Base-by-base conservation (phyloP, 345 rosid genomes). In the Lepidium africanum region DNA sequence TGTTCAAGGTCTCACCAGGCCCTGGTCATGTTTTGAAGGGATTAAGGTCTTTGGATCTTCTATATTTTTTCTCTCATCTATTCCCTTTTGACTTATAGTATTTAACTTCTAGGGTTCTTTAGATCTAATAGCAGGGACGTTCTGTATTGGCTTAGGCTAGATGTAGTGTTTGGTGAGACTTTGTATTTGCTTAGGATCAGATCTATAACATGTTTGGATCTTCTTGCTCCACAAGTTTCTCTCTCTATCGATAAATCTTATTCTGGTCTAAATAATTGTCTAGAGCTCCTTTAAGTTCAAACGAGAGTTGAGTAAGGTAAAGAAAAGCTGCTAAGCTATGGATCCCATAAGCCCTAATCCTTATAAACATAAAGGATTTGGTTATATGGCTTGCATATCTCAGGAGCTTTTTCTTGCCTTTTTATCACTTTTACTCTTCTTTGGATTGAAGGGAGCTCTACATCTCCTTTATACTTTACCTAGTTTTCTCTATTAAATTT, bases 371-470 rank as follows among this genome's bases (percentile, higher is more conserved):
- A 5, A 43, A 14, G 78, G 88, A 83, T 80, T 72, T 35, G 77
- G 96, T 86, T 63, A 51, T 85, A 83, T 69, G 97, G 97, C 85
- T 84, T 91, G 84, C 97, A 84, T 91, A 88, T 83, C 81, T 82
- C 82, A 79, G 93, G 93, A 88, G 97, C 91, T 84, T 76, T 76
- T n/a, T 64, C 74, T 75, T 75, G 60, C 70, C 80, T 78, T 71
- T 38, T 81, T 77, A 64, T 0, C 0, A 25, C 78, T 77, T 77
- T 33, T 77, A 79, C 82, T 87, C 80, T 81, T 81, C 61, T 87
- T 91, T 91, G 96, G 96, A 91, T 86, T 91, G 96, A 88, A 91
- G 93, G 96, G 97, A 91, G 93, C 93, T 91, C 97, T 85, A 82
- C 85, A 63, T 59, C 73, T 56, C 67, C 43, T 36, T 39, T 10